Percentiles rank a stretch among this genome's conserved stretches.
Evolutionary conservation across 129 eudicot genomes (phyloP).

Genomic region (Scalesia atractyloides): DNA sequence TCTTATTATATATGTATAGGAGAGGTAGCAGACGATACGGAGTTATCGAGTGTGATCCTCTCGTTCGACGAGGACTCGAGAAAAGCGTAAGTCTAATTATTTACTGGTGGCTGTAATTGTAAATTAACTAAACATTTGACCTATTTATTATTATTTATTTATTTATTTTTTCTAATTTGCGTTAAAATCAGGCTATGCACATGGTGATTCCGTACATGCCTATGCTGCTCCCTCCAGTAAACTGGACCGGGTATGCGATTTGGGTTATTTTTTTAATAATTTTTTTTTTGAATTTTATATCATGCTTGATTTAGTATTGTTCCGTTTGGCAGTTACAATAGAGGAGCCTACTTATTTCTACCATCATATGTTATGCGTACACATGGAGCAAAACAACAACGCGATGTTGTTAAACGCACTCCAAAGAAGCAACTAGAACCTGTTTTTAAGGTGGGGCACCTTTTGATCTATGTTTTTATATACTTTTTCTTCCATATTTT

Average conservation of each 20-base stretch:
- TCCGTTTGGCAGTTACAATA: slow-evolving; percentile 59
- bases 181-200: slow-evolving; percentile 79
- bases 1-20: slow-evolving; percentile 38
- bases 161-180: slow-evolving; percentile 7
- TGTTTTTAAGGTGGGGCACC: slow-evolving; percentile 59
- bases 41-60: slow-evolving; percentile 88
- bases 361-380: slow-evolving; percentile 95
- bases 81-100: slow-evolving; percentile 70
- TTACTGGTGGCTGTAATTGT: neutral
- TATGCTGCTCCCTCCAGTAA: slow-evolving; percentile 85
- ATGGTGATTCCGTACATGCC: slow-evolving; percentile 99
- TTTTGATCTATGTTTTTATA: slow-evolving; percentile 5
- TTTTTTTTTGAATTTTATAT: neutral
- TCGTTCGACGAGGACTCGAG: slow-evolving; percentile 85
- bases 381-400: slow-evolving; percentile 94
- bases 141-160: neutral
- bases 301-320: slow-evolving; percentile 3
- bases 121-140: too few relatives aligned
- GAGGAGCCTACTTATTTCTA: slow-evolving; percentile 81
- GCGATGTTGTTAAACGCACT: slow-evolving; percentile 69
- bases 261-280: neutral
- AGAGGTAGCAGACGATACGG: slow-evolving; percentile 79
- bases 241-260: slow-evolving; percentile 81
- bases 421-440: slow-evolving; percentile 65
- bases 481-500: neutral